Evolutionary conservation across 2,329 filamentous ascomycete species (phyloP).

Genomic region (Apiospora phragmitis): DNA sequence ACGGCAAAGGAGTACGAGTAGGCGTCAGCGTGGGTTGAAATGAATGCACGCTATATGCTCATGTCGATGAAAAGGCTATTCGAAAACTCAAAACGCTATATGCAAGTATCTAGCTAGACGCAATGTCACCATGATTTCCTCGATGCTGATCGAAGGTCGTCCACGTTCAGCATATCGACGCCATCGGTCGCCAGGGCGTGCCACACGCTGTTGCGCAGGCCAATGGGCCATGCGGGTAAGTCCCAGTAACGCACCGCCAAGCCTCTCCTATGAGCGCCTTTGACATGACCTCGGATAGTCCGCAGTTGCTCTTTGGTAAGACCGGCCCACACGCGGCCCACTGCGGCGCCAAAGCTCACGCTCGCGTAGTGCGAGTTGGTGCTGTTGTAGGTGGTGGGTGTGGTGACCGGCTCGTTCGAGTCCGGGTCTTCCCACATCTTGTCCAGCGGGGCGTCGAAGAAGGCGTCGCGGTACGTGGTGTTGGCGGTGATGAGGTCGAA

Average conservation of each 20-base stretch:
- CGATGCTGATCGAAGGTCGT: slow-evolving; percentile 53
- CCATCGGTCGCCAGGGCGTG: slow-evolving; percentile 54
- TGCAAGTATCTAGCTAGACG: background rate
- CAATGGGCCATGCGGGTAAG: slow-evolving; percentile 56
- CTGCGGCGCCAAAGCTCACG: slow-evolving; percentile 47
- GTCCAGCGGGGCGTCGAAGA: slow-evolving; percentile 66
- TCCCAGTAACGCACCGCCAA: slow-evolving; percentile 63
- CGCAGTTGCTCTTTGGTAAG: slow-evolving; percentile 43
- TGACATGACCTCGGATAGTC: slow-evolving; percentile 44
- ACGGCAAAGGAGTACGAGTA: background rate
- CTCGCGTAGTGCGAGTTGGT: slow-evolving; percentile 63
- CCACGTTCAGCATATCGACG: slow-evolving; percentile 62
- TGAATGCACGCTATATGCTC: background rate
- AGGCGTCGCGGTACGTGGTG: slow-evolving; percentile 57
- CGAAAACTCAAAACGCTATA: background rate
- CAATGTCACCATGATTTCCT: slow-evolving; percentile 37
- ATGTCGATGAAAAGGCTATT: background rate
- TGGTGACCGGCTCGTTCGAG: slow-evolving; percentile 9
- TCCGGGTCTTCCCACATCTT: slow-evolving; percentile 38
- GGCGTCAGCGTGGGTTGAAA: background rate
- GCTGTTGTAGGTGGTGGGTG: slow-evolving; percentile 36
- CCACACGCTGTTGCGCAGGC: slow-evolving; percentile 57
- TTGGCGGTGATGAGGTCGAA: slow-evolving; percentile 57
- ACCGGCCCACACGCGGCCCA: slow-evolving; percentile 47
- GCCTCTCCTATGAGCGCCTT: slow-evolving; percentile 46